Conservation (phyloP, 2,329 filamentous ascomycete genomes). For the Curvularia eragrostidis region DNA sequence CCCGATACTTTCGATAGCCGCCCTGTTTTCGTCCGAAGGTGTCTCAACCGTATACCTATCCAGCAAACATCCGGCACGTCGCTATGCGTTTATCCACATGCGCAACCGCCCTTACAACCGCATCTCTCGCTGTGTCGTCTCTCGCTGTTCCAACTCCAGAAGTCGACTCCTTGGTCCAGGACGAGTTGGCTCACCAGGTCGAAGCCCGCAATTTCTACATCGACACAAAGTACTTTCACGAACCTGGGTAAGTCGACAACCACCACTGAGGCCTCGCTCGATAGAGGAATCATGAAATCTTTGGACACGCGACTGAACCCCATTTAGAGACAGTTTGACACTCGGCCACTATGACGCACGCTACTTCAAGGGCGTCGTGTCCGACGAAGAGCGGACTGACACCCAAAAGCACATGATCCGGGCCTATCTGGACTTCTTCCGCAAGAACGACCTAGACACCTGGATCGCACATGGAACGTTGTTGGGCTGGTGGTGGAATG, state of each 20-base stretch:
- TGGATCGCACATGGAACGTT: conserved; percentile 88
- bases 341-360: conserved; percentile 77
- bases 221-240: conserved; percentile 48
- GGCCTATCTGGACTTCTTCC: conserved; percentile 74
- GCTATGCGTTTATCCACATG: conserved; percentile 40
- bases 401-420: conserved; percentile 73
- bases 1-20: background rate
- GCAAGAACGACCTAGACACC: conserved; percentile 72
- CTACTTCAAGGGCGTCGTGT: conserved; percentile 69
- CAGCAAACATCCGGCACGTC: background rate
- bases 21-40: background rate
- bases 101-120: conserved; percentile 27
- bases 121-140: conserved; percentile 27
- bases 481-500: conserved; percentile 90
- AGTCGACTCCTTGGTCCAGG: background rate
- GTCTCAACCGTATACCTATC: conserved; percentile 1
- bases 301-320: conserved; percentile 18
- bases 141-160: conserved; percentile 31
- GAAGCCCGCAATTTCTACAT: background rate
- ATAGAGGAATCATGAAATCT: background rate
- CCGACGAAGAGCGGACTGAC: conserved; percentile 70
- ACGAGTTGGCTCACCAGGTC: background rate
- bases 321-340: conserved; percentile 54
- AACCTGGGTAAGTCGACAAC: conserved; percentile 47
- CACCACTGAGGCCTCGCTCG: background rate